These are phyloP conservation scores for Aspergillus indologenus DNA, from an alignment of 495 filamentous ascomycete genomes.

Conservation along the genomic window DNA sequence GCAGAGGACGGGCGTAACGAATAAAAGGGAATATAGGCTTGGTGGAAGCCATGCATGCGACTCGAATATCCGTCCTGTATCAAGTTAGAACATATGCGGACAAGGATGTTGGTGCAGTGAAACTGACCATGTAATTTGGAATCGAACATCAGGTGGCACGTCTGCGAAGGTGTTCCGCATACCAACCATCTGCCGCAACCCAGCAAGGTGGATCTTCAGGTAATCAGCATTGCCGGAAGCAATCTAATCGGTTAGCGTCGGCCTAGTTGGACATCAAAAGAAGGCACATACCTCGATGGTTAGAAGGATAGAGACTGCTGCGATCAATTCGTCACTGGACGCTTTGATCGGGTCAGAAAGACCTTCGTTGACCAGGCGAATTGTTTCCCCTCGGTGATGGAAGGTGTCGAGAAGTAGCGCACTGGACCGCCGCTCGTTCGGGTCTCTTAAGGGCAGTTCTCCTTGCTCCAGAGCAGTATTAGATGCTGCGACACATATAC, in stretches of 20 bases:
- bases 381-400: constrained; percentile 47
- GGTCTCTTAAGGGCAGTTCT: constrained; percentile 38
- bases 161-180: constrained; percentile 43
- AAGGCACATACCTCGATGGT: constrained; percentile 42
- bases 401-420: constrained; percentile 42
- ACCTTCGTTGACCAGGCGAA: constrained; percentile 43
- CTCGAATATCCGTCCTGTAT: constrained; percentile 46
- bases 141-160: constrained; percentile 40
- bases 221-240: constrained; percentile 46
- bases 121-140: constrained; percentile 46
- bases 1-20: constrained; percentile 36
- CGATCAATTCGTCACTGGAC: constrained; percentile 45
- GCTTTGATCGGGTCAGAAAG: constrained; percentile 43
- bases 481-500: constrained; percentile 43
- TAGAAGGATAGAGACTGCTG: constrained; percentile 44
- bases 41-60: constrained; percentile 44
- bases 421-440: constrained; percentile 31
- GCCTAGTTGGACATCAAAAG: not conserved
- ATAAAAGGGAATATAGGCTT: constrained; percentile 48
- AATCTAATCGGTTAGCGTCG: constrained; percentile 31
- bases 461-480: constrained; percentile 40
- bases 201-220: constrained; percentile 47
- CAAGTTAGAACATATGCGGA: constrained; percentile 9
- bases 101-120: not conserved
- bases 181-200: constrained; percentile 46